Percentiles rank a stretch among this genome's conserved stretches.
These are phyloP conservation scores for Ophiocordyceps sinensis DNA, from an alignment of 2,329 filamentous ascomycete species.

Conservation along the genomic window DNA sequence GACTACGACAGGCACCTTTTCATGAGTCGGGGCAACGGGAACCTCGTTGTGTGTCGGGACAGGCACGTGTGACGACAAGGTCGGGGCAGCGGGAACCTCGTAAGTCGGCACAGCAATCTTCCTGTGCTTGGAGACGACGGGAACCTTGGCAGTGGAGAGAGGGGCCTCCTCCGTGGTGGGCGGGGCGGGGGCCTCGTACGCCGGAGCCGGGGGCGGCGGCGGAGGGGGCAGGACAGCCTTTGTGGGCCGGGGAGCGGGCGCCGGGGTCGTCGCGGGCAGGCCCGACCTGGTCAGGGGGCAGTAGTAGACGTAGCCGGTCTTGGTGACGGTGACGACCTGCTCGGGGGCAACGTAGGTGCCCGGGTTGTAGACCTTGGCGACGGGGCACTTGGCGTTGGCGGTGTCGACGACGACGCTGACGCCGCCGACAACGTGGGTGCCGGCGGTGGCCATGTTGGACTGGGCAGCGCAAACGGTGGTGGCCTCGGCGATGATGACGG, in stretches of 20 bases:
- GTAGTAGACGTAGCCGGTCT: conserved; percentile 53
- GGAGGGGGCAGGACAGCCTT: conserved; percentile 7
- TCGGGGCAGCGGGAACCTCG: background rate
- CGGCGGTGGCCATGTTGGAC: conserved; percentile 45
- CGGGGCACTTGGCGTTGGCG: conserved; percentile 52
- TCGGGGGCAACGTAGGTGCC: conserved; percentile 61
- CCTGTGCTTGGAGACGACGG: background rate
- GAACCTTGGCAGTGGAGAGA: background rate
- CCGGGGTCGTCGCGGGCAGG: conserved; percentile 16
- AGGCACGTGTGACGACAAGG: background rate
- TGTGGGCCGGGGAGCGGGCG: conserved; percentile 13
- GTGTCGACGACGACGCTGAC: conserved; percentile 55
- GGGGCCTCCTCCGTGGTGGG: background rate
- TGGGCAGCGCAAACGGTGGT: conserved; percentile 53
- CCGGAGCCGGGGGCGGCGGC: conserved; percentile 5
- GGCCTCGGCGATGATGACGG: conserved; percentile 49
- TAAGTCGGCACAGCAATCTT: background rate
- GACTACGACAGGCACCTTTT: background rate
- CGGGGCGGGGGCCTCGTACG: conserved; percentile 2
- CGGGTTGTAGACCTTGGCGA: conserved; percentile 47
- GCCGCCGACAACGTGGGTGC: conserved; percentile 56
- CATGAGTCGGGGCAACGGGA: background rate
- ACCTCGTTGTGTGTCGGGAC: too few relatives aligned
- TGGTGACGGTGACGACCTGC: conserved; percentile 51
- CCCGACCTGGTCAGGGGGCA: conserved; percentile 49